A percentile compares a stretch with the other conserved stretches of the same genome.
phyloP scores from a whole-genome alignment of 2,329 filamentous ascomycete species.

The Paracamarosporium sp. region DNA sequence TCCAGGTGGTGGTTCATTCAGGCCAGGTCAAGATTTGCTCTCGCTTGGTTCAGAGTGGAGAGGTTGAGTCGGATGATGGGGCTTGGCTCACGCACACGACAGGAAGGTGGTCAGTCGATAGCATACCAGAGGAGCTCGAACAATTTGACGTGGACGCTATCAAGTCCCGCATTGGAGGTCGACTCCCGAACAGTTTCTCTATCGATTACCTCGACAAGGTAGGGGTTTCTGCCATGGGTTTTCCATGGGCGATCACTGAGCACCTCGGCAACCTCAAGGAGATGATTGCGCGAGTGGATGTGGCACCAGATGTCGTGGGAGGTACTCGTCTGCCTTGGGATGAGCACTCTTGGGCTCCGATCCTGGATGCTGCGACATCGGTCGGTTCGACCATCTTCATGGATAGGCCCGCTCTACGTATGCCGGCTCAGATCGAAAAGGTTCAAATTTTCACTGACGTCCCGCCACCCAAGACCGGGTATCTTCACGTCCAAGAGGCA shows the following conservation, averaged over 20 bases:
- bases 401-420: constrained; percentile 43
- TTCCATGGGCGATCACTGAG: constrained; percentile 50
- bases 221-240: constrained; percentile 50
- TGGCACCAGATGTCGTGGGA: constrained; percentile 26
- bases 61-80: no score
- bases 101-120: constrained; percentile 6
- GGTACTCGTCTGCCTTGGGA: constrained; percentile 30
- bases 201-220: constrained; percentile 48
- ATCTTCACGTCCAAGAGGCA: constrained; percentile 26
- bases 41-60: no score
- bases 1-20: constrained; percentile 49
- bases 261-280: constrained; percentile 47
- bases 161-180: constrained; percentile 28
- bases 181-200: constrained; percentile 39
- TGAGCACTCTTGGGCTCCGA: constrained; percentile 41
- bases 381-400: constrained; percentile 49
- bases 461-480: constrained; percentile 35
- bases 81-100: no score
- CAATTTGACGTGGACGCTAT: constrained; percentile 29
- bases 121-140: neutral
- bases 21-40: no score
- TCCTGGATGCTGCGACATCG: constrained; percentile 50
- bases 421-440: constrained; percentile 35
- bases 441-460: constrained; percentile 21
- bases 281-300: constrained; percentile 49